phyloP scores from a whole-genome alignment of 805 yeast species.

The Blastobotrys attinorum region DNA sequence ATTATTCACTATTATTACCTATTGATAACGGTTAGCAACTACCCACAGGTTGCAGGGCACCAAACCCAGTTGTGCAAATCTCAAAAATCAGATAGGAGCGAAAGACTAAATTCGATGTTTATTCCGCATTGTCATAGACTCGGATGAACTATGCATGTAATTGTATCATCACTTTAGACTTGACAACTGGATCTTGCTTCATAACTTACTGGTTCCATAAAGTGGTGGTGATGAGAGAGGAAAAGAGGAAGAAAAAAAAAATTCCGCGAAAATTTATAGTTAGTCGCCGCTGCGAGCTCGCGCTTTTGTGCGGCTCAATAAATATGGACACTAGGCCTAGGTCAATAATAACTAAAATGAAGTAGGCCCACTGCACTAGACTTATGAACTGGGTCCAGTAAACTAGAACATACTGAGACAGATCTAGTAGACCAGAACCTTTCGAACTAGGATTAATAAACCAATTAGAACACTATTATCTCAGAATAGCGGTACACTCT shows the following conservation, averaged over 20 bases:
- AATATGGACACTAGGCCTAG: no score
- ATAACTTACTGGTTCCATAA: not conserved
- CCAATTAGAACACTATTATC: no score
- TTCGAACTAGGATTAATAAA: no score
- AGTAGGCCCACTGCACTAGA: no score
- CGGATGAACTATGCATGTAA: constrained; percentile 14
- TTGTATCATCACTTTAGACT: constrained; percentile 9
- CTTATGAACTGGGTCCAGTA: no score
- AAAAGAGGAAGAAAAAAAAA: not conserved
- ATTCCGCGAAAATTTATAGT: constrained; percentile 1
- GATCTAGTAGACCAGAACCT: no score
- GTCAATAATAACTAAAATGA: no score
- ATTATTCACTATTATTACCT: not conserved
- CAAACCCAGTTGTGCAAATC: no score
- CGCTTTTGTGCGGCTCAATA: no score
- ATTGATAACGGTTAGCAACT: not conserved
- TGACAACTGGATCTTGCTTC: not conserved
- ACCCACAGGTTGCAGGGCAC: not conserved
- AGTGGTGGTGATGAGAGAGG: not conserved
- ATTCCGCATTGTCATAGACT: constrained; percentile 3
- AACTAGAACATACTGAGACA: no score
- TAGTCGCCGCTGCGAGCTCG: no score
- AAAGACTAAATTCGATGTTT: constrained; percentile 10
- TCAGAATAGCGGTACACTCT: not conserved
- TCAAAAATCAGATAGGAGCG: constrained; percentile 17